Conservation (phyloP, 345 rosid genomes). For the Rubroshorea leprosula region DNA sequence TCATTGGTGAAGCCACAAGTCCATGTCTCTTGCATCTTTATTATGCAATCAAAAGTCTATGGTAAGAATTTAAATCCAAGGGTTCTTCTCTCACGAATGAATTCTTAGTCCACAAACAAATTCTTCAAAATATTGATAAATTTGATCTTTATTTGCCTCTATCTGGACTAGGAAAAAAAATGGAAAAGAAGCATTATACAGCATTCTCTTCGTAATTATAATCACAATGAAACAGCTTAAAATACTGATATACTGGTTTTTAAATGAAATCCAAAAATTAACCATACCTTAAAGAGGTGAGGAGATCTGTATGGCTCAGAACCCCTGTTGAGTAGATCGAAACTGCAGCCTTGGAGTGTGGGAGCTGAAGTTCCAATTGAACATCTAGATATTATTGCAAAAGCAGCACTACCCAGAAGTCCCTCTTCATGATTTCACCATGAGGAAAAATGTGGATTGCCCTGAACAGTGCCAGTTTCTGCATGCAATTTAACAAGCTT, state of each 20-base stretch:
- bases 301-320: slow-evolving; percentile 28
- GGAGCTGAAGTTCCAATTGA: slow-evolving; percentile 10
- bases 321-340: slow-evolving; percentile 21
- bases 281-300: slow-evolving; percentile 23
- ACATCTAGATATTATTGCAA: slow-evolving; percentile 8
- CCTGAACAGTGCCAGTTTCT: slow-evolving; percentile 20
- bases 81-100: too few species aligned
- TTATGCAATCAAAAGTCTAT: too few species aligned
- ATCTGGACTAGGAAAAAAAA: neutral
- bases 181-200: neutral
- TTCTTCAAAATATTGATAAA: neutral
- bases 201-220: neutral
- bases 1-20: too few species aligned
- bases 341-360: slow-evolving; percentile 3
- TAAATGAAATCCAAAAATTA: neutral
- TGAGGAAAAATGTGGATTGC: slow-evolving; percentile 10
- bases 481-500: slow-evolving; percentile 13
- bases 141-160: too few species aligned
- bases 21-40: too few species aligned
- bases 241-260: neutral
- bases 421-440: slow-evolving; percentile 18
- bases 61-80: too few species aligned
- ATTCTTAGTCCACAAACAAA: neutral
- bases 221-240: neutral
- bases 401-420: slow-evolving; percentile 16